Percentiles rank a stretch among this genome's conserved stretches.
These are phyloP conservation scores for Neurospora pannonica DNA, from an alignment of 495 filamentous ascomycete genomes.

Conservation along the genomic window DNA sequence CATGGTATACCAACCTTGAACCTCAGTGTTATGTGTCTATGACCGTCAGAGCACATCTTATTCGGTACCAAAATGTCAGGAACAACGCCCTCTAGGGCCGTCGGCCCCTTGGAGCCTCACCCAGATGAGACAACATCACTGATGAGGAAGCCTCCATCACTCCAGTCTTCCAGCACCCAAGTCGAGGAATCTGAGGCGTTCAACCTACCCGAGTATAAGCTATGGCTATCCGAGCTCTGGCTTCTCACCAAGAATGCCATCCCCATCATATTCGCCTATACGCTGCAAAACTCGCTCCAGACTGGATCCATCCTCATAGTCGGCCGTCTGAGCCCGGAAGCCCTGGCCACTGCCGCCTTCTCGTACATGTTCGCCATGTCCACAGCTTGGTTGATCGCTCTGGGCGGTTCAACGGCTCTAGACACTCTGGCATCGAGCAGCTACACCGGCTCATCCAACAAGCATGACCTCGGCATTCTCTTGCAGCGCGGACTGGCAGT, in stretches of 20 bases:
- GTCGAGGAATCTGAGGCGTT: constrained; percentile 1
- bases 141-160: constrained; percentile 31
- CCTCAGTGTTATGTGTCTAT: neutral
- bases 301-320: constrained; percentile 74
- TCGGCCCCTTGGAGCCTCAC: constrained; percentile 1
- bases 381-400: constrained; percentile 80
- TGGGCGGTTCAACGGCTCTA: constrained; percentile 86
- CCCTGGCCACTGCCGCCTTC: constrained; percentile 77
- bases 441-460: constrained; percentile 79
- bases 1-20: neutral
- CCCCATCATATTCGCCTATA: constrained; percentile 83
- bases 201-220: neutral
- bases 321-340: constrained; percentile 70
- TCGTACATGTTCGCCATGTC: constrained; percentile 90
- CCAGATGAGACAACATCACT: constrained; percentile 38
- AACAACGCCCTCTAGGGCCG: neutral
- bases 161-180: constrained; percentile 1
- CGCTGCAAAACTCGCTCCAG: constrained; percentile 81
- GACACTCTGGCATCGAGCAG: constrained; percentile 80
- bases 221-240: constrained; percentile 54
- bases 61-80: neutral
- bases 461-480: constrained; percentile 72
- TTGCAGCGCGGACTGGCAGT: constrained; percentile 74
- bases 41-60: neutral
- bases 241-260: constrained; percentile 58